phyloP scores from a whole-genome alignment of 2,329 filamentous ascomycete species.

The Penicillium sclerotigenum region DNA sequence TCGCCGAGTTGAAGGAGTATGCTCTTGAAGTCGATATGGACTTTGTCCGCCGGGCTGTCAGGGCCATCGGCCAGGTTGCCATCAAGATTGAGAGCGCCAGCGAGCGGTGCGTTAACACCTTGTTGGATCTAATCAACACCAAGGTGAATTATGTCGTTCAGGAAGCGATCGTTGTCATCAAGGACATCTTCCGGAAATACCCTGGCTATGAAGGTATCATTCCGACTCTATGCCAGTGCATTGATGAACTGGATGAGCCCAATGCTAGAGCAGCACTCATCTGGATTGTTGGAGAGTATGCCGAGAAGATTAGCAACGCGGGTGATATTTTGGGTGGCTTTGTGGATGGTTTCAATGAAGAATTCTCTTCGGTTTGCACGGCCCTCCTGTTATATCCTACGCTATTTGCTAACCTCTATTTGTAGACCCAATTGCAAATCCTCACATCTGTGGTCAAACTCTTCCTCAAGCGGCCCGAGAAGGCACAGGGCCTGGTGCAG shows the following conservation, averaged over 20 bases:
- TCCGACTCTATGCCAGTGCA: conserved; percentile 90
- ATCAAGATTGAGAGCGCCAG: conserved; percentile 97
- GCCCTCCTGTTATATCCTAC: neutral
- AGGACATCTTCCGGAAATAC: conserved; percentile 96
- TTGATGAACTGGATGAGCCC: conserved; percentile 94
- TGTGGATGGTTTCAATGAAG: conserved; percentile 90
- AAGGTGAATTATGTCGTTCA: conserved; percentile 99
- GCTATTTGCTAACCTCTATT: conserved; percentile 29
- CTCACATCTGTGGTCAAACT: conserved; percentile 95
- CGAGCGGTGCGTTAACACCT: conserved; percentile 90
- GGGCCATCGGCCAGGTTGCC: conserved; percentile 94
- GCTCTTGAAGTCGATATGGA: conserved; percentile 99
- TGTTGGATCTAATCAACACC: conserved; percentile 90
- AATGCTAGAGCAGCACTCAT: conserved; percentile 87
- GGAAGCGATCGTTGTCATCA: conserved; percentile 97
- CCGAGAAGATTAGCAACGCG: conserved; percentile 99
- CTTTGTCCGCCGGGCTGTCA: conserved; percentile 89
- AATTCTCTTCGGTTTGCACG: conserved; percentile 78
- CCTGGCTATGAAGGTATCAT: conserved; percentile 98
- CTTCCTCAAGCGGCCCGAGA: conserved; percentile 93
- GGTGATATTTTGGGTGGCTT: conserved; percentile 88
- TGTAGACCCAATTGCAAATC: conserved; percentile 92
- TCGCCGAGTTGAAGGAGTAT: conserved; percentile 95
- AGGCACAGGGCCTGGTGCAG: conserved; percentile 85
- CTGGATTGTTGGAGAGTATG: conserved; percentile 99